Evolutionary conservation across 1,284 basidiomycete species (phyloP).

Genomic region (Cutaneotrichosporon spelunceum): DNA sequence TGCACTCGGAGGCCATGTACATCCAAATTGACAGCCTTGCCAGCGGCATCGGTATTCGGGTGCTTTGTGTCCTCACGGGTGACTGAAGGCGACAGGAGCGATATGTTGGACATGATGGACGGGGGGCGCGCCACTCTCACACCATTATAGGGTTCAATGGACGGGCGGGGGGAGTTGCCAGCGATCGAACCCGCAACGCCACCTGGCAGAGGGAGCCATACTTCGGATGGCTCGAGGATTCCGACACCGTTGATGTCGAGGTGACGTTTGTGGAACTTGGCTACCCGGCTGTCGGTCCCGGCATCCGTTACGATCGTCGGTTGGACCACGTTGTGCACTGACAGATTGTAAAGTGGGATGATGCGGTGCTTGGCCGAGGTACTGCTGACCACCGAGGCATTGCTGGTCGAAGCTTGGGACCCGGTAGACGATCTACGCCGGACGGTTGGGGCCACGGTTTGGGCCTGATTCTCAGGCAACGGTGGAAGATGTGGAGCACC

Average conservation of each 20-base stretch:
- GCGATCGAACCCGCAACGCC: not conserved
- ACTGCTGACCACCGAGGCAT: constrained; percentile 12
- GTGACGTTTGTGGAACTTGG: constrained; percentile 79
- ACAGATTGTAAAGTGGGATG: constrained; percentile 88
- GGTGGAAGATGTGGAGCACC: not conserved
- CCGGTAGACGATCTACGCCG: constrained; percentile 4
- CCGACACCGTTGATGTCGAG: constrained; percentile 77
- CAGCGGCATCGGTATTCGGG: constrained; percentile 27
- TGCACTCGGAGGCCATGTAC: constrained; percentile 2
- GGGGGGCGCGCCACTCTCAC: constrained; percentile 23
- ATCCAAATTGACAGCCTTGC: constrained; percentile 26
- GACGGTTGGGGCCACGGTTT: not conserved
- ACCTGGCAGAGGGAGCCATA: constrained; percentile 55
- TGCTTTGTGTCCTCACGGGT: constrained; percentile 29
- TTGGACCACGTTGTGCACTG: constrained; percentile 81
- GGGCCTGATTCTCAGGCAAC: not conserved
- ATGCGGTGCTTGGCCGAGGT: constrained; percentile 57
- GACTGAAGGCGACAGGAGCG: constrained; percentile 33
- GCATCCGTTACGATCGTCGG: constrained; percentile 68
- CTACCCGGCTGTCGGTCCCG: constrained; percentile 90
- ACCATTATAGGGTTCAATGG: constrained; percentile 11
- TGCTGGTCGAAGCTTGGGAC: constrained; percentile 5
- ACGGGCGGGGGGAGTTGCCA: constrained; percentile 19
- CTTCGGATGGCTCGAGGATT: constrained; percentile 74
- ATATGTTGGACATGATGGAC: constrained; percentile 37